Conservation (phyloP, 108 stramenopile species). For the Asterionellopsis glacialis region DNA sequence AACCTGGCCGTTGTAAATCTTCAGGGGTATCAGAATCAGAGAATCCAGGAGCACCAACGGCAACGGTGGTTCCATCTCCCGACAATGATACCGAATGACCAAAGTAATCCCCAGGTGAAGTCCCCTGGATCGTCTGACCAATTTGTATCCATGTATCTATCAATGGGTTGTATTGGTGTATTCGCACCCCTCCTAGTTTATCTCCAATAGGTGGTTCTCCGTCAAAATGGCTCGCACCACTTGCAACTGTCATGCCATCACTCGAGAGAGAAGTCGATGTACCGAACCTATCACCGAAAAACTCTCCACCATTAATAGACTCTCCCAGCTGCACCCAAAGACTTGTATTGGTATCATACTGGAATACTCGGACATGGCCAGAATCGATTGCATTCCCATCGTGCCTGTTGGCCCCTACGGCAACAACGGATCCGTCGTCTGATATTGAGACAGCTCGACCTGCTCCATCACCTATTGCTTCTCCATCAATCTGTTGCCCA, state of each 20-base stretch:
- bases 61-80: conserved; percentile 4
- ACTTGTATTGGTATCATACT: not conserved
- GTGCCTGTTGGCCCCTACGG: conserved; percentile 4
- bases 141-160: conserved; percentile 1
- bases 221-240: not conserved
- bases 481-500: conserved; percentile 8
- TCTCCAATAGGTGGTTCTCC: too few species aligned
- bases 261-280: not conserved
- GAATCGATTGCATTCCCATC: not conserved
- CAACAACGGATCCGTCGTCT: conserved; percentile 4
- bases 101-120: not conserved
- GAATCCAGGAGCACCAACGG: conserved; percentile 5
- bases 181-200: too few species aligned
- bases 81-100: conserved; percentile 15
- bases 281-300: not conserved
- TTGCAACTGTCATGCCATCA: conserved; percentile 5
- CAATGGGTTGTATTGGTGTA: too few species aligned
- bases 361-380: conserved; percentile 9
- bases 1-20: not conserved
- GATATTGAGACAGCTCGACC: conserved; percentile 12
- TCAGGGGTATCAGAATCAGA: not conserved
- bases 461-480: conserved; percentile 2
- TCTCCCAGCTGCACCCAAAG: conserved; percentile 3
- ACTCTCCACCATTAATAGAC: not conserved
- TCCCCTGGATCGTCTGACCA: conserved; percentile 9